Conservation (phyloP, 2,329 filamentous ascomycete genomes). For the Lasiodiplodia sp. region DNA sequence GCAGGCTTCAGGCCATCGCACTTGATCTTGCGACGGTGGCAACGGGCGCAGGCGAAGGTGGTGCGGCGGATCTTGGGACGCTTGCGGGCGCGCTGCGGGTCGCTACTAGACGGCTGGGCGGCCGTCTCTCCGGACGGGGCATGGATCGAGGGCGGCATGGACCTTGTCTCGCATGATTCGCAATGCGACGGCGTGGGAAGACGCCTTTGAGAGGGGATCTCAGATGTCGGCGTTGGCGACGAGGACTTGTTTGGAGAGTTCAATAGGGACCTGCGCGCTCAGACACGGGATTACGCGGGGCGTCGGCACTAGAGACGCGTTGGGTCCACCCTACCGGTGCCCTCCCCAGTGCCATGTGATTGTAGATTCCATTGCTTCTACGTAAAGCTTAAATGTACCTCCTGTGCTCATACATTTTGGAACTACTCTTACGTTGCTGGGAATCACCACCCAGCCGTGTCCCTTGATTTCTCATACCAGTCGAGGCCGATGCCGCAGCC, state of each 20-base stretch:
- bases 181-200: background rate
- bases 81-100: conserved; percentile 26
- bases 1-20: conserved; percentile 30
- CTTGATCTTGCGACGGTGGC: conserved; percentile 30
- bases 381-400: background rate
- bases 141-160: conserved; percentile 19
- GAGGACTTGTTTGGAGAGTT: background rate
- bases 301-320: background rate
- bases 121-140: conserved; percentile 6
- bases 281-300: conserved; percentile 18
- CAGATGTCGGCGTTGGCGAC: conserved; percentile 1
- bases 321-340: conserved; percentile 6
- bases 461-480: too few species aligned
- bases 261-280: conserved; percentile 1
- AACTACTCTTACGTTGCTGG: too few species aligned
- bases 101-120: conserved; percentile 3
- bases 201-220: conserved; percentile 2
- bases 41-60: conserved; percentile 27
- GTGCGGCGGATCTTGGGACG: conserved; percentile 30
- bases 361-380: background rate
- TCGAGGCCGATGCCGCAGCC: too few species aligned
- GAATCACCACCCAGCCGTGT: too few species aligned
- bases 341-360: background rate
- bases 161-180: conserved; percentile 9
- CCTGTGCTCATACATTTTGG: too few species aligned